Percentiles rank a stretch among this genome's conserved stretches.
phyloP scores from a whole-genome alignment of 78 protist genomes.

The Dictyostelium intermedium region DNA sequence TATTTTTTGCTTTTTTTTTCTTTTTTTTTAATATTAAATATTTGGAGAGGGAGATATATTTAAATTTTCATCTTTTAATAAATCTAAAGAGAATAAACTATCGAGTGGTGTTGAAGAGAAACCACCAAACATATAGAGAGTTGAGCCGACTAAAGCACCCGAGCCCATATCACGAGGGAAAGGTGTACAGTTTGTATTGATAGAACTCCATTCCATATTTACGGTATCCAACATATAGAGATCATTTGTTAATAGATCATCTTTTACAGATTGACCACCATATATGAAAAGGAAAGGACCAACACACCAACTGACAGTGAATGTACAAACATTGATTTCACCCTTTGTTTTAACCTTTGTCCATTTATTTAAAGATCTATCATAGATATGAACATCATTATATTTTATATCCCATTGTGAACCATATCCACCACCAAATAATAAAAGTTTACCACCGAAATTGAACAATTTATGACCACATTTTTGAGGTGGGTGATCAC shows the following conservation, averaged over 20 bases:
- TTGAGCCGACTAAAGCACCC: constrained; percentile 41
- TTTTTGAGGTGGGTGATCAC: constrained; percentile 65
- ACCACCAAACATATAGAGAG: constrained; percentile 72
- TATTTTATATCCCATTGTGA: constrained; percentile 52
- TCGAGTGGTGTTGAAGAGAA: constrained; percentile 9
- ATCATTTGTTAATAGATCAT: constrained; percentile 49
- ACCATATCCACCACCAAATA: constrained; percentile 82
- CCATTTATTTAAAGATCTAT: constrained; percentile 52
- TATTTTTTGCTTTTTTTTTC: background rate
- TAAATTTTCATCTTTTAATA: background rate
- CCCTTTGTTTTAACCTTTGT: constrained; percentile 35
- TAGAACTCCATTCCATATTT: constrained; percentile 50
- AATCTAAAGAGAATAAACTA: background rate
- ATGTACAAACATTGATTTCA: constrained; percentile 62
- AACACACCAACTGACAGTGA: constrained; percentile 12
- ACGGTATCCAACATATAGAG: constrained; percentile 58
- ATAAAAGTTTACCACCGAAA: constrained; percentile 34
- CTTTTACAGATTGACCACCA: constrained; percentile 63
- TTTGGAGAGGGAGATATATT: background rate
- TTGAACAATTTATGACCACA: constrained; percentile 69
- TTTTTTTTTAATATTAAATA: background rate
- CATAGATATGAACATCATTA: constrained; percentile 74
- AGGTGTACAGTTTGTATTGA: constrained; percentile 33
- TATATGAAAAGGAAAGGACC: constrained; percentile 70
- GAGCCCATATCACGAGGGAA: constrained; percentile 73